Evolutionary conservation across 192 early-diverging fungal genomes (phyloP), one percentile per base, ranked within the genome.

Genomic region (Mortierella antarctica): DNA sequence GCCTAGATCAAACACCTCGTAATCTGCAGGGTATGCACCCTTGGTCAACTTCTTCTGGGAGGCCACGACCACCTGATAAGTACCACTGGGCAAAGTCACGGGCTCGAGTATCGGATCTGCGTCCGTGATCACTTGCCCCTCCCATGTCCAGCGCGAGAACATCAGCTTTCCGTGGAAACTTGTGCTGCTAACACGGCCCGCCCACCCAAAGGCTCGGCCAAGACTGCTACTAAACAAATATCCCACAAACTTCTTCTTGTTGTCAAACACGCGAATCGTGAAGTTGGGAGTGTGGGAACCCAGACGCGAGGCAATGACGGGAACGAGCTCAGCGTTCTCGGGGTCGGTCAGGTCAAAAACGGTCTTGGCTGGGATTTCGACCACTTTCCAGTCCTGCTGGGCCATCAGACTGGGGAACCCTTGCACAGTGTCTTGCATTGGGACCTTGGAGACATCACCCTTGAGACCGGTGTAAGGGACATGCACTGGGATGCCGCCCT

Each of bases 21-120:
- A 78, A 57, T 78, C 74, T 6, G 21, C 31, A 39, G 74, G 74
- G 51, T 78, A 78, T 10, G 9, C 40, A 44, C 74, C 74, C 56
- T 65, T 50, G 45, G 67, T 70, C 61, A 78, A 42, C 57, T 78
- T 78, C 61, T 70, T 63, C 63, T 78, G 74, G n/a, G 67, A 56
- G 41, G 74, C 74, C 60, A 70, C 61, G 42, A 78, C 67, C 39
- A 78, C 4, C 11, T 40, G 45, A 57, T 78, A 78, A 3, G 52
- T 51, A 17, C 74, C 74, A 7, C 66, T 44, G 21, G 63, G 21
- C 57, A 69, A 14, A 7, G 44, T 44, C 48, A 48, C 39, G 10
- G 57, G 67, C 55, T 18, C 39, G 45, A 52, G 21, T 31, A 23
- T 59, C 14, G 46, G 55, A n/a, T 58, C 47, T 44, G 46, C 45